Percentiles rank a stretch among this genome's conserved stretches.
phyloP scores from a whole-genome alignment of 306 rosid species.

The Abrus precatorius region DNA sequence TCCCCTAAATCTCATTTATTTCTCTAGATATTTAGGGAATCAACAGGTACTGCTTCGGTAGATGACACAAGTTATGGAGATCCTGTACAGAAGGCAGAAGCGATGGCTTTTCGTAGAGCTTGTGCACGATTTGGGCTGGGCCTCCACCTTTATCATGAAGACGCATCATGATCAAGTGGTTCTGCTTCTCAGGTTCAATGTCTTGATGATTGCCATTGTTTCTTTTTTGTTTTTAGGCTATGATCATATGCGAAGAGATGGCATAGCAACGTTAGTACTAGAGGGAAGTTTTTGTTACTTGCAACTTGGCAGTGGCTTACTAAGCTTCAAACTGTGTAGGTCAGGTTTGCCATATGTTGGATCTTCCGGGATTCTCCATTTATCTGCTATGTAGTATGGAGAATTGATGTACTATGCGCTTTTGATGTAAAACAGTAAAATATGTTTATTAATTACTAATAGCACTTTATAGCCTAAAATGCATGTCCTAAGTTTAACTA shows the following conservation, averaged over 20 bases:
- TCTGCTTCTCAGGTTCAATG: conserved; percentile 41
- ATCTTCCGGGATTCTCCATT: conserved; percentile 1
- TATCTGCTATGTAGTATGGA: conserved; percentile 7
- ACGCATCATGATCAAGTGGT: conserved; percentile 50
- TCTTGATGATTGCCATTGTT: conserved; percentile 6
- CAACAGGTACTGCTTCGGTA: conserved; percentile 80
- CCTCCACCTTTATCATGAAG: conserved; percentile 88
- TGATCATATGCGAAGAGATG: conserved; percentile 23
- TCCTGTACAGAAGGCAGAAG: conserved; percentile 93
- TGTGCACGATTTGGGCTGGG: conserved; percentile 91
- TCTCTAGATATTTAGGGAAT: conserved; percentile 77
- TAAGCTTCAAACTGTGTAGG: conserved; percentile 4
- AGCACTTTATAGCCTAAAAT: neutral
- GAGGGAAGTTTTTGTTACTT: conserved; percentile 42
- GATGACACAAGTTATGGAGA: conserved; percentile 83
- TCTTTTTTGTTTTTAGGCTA: conserved; percentile 14
- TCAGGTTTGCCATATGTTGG: neutral
- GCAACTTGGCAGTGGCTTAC: conserved; percentile 35
- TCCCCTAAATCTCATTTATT: neutral
- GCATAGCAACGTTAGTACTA: conserved; percentile 25
- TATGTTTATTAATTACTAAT: conserved; percentile 1
- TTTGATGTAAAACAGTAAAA: conserved; percentile 13
- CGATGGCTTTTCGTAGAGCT: conserved; percentile 95
- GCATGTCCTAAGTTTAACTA: neutral
- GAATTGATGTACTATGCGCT: conserved; percentile 2